A percentile compares a stretch with the other conserved stretches of the same genome.
These are phyloP conservation scores for Ambrosia artemisiifolia DNA, from an alignment of 129 eudicot genomes.

Conservation along the genomic window DNA sequence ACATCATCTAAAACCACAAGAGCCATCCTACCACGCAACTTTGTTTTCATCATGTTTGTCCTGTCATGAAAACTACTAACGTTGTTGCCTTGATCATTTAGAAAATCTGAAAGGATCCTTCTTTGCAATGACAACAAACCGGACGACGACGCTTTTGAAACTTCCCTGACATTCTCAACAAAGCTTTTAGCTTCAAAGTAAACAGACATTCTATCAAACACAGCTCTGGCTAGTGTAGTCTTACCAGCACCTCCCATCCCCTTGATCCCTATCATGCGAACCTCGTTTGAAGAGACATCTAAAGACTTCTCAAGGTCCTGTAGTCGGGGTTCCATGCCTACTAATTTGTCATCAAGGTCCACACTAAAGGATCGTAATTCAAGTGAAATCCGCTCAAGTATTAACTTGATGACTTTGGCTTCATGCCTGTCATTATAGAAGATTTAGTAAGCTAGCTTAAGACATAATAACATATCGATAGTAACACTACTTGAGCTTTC, in stretches of 20 bases:
- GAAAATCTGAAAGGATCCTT: not conserved
- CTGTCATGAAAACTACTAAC: not conserved
- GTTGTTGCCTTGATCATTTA: not conserved
- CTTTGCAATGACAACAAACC: not conserved
- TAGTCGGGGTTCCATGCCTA: slow-evolving; percentile 6
- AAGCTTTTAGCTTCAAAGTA: slow-evolving; percentile 21
- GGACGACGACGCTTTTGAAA: not conserved
- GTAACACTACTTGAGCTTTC: not conserved
- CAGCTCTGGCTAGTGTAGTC: slow-evolving; percentile 21
- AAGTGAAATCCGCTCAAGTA: not conserved
- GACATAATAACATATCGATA: not conserved
- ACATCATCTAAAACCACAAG: not conserved
- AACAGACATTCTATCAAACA: not conserved
- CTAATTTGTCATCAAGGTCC: not conserved
- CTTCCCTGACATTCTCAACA: slow-evolving; percentile 9
- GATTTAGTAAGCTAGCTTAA: not conserved
- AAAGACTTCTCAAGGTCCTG: not conserved
- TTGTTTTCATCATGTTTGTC: not conserved
- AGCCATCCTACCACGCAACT: not conserved
- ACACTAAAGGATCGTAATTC: not conserved
- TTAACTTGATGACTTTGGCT: slow-evolving; percentile 10
- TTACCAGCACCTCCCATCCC: slow-evolving; percentile 28
- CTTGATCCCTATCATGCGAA: slow-evolving; percentile 10
- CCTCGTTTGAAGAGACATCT: not conserved
- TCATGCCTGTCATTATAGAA: not conserved